phyloP scores from a whole-genome alignment of 768 basidiomycete species.

The Suillus spraguei region DNA sequence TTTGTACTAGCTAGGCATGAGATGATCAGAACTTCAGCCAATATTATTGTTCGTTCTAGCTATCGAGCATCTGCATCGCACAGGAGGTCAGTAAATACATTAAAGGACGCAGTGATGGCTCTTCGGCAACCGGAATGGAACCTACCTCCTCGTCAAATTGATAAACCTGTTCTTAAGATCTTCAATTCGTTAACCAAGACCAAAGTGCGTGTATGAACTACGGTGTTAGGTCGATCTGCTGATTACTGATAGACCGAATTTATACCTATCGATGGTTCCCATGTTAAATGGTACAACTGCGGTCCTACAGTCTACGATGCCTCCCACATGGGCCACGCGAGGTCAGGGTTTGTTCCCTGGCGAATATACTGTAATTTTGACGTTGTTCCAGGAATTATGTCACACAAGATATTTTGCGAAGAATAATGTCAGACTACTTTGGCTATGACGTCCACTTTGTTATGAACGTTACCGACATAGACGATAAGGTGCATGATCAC shows the following conservation, averaged over 20 bases:
- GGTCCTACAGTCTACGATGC: constrained; percentile 99
- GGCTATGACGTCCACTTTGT: constrained; percentile 98
- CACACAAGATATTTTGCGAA: constrained; percentile 86
- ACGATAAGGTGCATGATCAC: constrained; percentile 79
- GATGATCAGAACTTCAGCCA: constrained; percentile 29
- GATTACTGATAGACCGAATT: constrained; percentile 67
- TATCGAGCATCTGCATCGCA: constrained; percentile 15
- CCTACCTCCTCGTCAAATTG: constrained; percentile 37
- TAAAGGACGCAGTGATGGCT: constrained; percentile 43
- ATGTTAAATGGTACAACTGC: constrained; percentile 99
- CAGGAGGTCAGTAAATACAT: constrained; percentile 10
- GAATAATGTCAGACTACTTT: constrained; percentile 95
- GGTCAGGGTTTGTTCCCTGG: constrained; percentile 47
- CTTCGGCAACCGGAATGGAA: constrained; percentile 59
- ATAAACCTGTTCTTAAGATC: constrained; percentile 62
- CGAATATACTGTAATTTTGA: constrained; percentile 10
- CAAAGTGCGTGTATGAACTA: constrained; percentile 61
- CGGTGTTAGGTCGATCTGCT: constrained; percentile 14
- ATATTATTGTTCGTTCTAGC: constrained; percentile 7
- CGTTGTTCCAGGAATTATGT: constrained; percentile 80
- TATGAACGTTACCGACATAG: constrained; percentile 99
- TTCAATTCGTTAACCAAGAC: constrained; percentile 92
- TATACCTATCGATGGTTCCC: constrained; percentile 63
- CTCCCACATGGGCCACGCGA: constrained; percentile 98
- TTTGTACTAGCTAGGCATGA: constrained; percentile 10